A percentile compares a stretch with the other conserved stretches of the same genome.
Evolutionary conservation across 768 basidiomycete species (phyloP).

Genomic region (Lanmaoa pseudosensibilis): DNA sequence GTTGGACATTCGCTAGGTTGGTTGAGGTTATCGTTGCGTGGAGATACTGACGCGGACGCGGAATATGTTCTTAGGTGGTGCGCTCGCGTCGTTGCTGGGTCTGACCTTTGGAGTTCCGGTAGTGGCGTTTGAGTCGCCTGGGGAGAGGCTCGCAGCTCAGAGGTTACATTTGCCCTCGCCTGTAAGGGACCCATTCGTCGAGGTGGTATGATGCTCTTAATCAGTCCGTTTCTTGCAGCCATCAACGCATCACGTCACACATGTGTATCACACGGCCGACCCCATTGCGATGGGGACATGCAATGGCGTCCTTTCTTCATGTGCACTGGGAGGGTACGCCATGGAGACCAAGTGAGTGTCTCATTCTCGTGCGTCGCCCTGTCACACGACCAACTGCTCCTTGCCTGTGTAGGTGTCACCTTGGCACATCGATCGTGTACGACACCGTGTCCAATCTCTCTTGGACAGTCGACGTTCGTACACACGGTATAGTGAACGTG

Average conservation of each 20-base stretch:
- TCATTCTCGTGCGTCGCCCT: not conserved
- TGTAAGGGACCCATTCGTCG: constrained; percentile 41
- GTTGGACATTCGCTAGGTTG: constrained; percentile 66
- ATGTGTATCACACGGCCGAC: constrained; percentile 93
- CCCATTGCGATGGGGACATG: constrained; percentile 91
- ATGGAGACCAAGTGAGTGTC: constrained; percentile 66
- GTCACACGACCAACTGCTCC: not conserved
- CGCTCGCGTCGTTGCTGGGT: constrained; percentile 80
- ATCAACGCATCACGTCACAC: constrained; percentile 76
- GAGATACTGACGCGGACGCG: constrained; percentile 27
- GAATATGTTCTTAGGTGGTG: constrained; percentile 39
- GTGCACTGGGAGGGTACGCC: constrained; percentile 86
- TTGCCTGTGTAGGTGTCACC: constrained; percentile 62
- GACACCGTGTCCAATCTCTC: constrained; percentile 86
- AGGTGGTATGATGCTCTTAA: not conserved
- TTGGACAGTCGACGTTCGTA: constrained; percentile 84
- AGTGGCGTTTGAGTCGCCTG: constrained; percentile 88
- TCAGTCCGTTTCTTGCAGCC: constrained; percentile 43
- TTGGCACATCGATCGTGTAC: constrained; percentile 83
- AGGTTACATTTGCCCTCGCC: constrained; percentile 87
- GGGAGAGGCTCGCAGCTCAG: constrained; percentile 75
- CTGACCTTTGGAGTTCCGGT: constrained; percentile 87
- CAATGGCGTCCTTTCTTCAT: constrained; percentile 77
- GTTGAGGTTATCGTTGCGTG: constrained; percentile 35
- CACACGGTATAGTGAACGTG: constrained; percentile 75